Evolutionary conservation across 78 protist species (phyloP), one percentile per base, ranked within the genome.

Genomic region (Cyanophora paradoxa): DNA sequence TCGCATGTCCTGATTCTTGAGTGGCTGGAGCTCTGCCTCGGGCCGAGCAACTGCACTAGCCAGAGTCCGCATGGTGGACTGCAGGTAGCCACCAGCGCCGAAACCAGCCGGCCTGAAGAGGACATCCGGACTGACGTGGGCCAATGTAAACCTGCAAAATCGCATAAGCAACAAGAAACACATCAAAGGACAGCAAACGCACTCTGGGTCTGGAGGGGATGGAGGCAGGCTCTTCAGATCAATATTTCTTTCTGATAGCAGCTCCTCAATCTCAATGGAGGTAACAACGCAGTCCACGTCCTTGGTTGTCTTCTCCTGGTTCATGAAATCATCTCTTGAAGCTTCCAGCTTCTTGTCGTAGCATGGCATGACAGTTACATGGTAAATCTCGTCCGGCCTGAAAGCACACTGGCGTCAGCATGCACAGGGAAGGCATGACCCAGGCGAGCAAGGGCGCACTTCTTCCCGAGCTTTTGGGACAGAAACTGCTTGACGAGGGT

Each of bases 331-430:
- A 17, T 22, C 57, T 39, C 95, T 72, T 0, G 88, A 72, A 11
- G 95, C 95, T 56, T 91, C 97, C 36, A 91, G 73, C 39, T 91
- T 91, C 79, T 90, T 90, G 76, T 89, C 97, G 37, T 72, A 92
- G 85, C 97, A 94, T 30, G 94, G 95, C 97, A 91, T 92, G 16
- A 94, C 76, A 22, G 95, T 59, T 17, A 88, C 90, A 66, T 90
- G 93, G 78, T 72, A 88, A 14, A 91, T 68, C 42, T 78, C 36
- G 30, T 73, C 75, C 34, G 88, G 86, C 50, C 72, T 72, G 17
- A 14, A 22, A 36, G n/a, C 34, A 63, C 10, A 5, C 50, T 46
- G 10, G 31, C 28, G 24, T 54, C 10, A 17, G 58, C n/a, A 16
- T 19, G 16, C 56, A 19, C 13, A 48, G 56, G n/a, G n/a, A n/a